Percentiles rank a stretch among this genome's conserved stretches.
Evolutionary conservation across 2,329 filamentous ascomycete genomes (phyloP).

Genomic region (Tolypocladium amazonense): DNA sequence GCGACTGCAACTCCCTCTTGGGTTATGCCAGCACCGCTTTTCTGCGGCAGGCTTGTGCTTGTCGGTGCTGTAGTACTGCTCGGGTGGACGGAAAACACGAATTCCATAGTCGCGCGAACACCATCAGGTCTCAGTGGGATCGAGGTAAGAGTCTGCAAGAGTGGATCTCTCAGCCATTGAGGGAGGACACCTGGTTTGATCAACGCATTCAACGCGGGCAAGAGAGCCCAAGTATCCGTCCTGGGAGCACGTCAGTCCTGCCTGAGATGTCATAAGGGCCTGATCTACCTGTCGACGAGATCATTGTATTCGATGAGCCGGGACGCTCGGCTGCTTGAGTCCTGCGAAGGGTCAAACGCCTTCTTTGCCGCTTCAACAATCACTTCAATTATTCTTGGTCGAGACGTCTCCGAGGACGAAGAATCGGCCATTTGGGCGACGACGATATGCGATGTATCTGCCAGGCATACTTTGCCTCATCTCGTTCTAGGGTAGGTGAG

Average conservation of each 20-base stretch:
- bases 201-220: slow-evolving; percentile 51
- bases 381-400: slow-evolving; percentile 20
- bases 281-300: slow-evolving; percentile 37
- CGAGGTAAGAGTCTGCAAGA: slow-evolving; percentile 47
- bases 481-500: not conserved
- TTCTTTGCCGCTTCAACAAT: slow-evolving; percentile 31
- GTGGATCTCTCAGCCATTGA: slow-evolving; percentile 44
- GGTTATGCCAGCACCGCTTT: slow-evolving; percentile 52
- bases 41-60: slow-evolving; percentile 34
- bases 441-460: not conserved
- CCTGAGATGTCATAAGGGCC: not conserved
- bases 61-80: slow-evolving; percentile 30
- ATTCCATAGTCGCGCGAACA: slow-evolving; percentile 58
- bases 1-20: slow-evolving; percentile 57
- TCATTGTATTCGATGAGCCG: slow-evolving; percentile 30
- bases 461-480: not conserved
- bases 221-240: slow-evolving; percentile 36
- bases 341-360: slow-evolving; percentile 35
- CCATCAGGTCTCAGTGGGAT: slow-evolving; percentile 53
- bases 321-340: slow-evolving; percentile 20
- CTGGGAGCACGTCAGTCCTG: slow-evolving; percentile 12
- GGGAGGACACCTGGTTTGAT: slow-evolving; percentile 51
- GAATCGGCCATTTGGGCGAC: slow-evolving; percentile 16
- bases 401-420: slow-evolving; percentile 7
- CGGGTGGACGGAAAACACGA: slow-evolving; percentile 59